phyloP scores from a whole-genome alignment of 1,284 basidiomycete genomes.

The Violaceomyces palustris region DNA sequence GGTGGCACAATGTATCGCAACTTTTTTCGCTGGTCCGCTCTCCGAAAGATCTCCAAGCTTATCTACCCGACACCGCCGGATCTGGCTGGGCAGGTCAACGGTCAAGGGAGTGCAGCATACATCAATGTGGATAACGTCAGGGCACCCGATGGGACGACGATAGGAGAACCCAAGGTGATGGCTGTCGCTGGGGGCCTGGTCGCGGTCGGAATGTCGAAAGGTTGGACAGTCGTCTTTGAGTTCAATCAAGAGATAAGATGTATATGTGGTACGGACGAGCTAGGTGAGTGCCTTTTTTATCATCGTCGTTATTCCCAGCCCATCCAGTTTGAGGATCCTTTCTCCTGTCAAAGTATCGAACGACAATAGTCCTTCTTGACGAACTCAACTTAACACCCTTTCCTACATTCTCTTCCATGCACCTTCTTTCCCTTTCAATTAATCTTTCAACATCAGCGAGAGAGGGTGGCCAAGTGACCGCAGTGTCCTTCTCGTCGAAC shows the following conservation, averaged over 20 bases:
- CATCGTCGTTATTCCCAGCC: neutral
- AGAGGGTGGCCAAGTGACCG: slow-evolving; percentile 74
- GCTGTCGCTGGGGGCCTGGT: slow-evolving; percentile 76
- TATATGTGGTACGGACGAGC: slow-evolving; percentile 66
- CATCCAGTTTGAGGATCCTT: slow-evolving; percentile 5
- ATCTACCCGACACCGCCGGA: slow-evolving; percentile 58
- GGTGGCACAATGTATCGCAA: slow-evolving; percentile 57
- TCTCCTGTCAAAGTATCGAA: neutral
- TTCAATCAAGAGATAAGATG: slow-evolving; percentile 75
- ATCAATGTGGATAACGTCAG: neutral
- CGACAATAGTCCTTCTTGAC: neutral
- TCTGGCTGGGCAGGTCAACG: slow-evolving; percentile 59
- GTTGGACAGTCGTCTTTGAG: slow-evolving; percentile 77
- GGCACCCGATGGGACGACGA: slow-evolving; percentile 1
- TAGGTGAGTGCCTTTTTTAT: slow-evolving; percentile 60
- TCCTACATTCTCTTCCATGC: neutral
- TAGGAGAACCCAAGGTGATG: slow-evolving; percentile 66
- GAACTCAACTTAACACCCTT: too few relatives aligned
- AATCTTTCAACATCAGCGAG: slow-evolving; percentile 56
- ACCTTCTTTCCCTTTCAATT: neutral
- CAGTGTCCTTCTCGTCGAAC: slow-evolving; percentile 84
- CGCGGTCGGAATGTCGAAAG: slow-evolving; percentile 78
- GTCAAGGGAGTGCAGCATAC: slow-evolving; percentile 1
- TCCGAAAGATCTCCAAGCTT: slow-evolving; percentile 63
- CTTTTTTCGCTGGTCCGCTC: slow-evolving; percentile 72